These are phyloP conservation scores for Geosmithia flava DNA, from an alignment of 2,329 filamentous ascomycete species.

Conservation along the genomic window DNA sequence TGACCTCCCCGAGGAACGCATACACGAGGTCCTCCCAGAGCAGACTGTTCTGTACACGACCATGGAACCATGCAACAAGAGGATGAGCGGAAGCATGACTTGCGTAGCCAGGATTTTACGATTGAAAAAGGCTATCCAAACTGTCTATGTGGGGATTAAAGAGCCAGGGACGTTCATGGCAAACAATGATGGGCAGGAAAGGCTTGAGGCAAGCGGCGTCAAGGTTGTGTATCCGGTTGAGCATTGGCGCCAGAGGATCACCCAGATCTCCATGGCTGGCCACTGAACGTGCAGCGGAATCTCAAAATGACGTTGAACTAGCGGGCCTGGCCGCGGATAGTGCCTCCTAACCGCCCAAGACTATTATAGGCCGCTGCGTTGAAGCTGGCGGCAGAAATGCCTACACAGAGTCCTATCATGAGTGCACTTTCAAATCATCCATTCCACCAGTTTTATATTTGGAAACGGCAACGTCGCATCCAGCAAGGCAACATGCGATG, in stretches of 20 bases:
- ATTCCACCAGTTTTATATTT: no score
- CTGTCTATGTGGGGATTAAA: conserved; percentile 23
- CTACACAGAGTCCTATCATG: no score
- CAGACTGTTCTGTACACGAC: conserved; percentile 29
- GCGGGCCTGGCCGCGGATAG: no score
- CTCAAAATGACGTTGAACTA: no score
- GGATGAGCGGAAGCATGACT: conserved; percentile 23
- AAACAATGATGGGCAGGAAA: conserved; percentile 15
- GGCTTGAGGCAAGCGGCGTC: conserved; percentile 11
- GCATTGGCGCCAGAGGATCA: conserved; percentile 34
- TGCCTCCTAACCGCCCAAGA: no score
- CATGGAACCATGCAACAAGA: conserved; percentile 30
- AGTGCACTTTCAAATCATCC: no score
- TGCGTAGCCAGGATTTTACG: conserved; percentile 21
- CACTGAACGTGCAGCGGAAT: no score
- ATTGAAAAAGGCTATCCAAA: conserved; percentile 17
- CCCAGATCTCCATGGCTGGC: conserved; percentile 48
- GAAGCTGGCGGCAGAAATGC: no score
- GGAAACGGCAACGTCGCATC: no score
- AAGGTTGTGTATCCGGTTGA: conserved; percentile 27
- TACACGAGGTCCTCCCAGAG: conserved; percentile 22
- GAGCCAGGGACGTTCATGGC: conserved; percentile 24
- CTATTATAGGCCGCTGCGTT: no score
- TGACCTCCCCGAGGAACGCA: conserved; percentile 18
- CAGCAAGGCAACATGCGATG: no score